Conservation (phyloP, 2,329 filamentous ascomycete genomes). For the Cordyceps pruinosa region DNA sequence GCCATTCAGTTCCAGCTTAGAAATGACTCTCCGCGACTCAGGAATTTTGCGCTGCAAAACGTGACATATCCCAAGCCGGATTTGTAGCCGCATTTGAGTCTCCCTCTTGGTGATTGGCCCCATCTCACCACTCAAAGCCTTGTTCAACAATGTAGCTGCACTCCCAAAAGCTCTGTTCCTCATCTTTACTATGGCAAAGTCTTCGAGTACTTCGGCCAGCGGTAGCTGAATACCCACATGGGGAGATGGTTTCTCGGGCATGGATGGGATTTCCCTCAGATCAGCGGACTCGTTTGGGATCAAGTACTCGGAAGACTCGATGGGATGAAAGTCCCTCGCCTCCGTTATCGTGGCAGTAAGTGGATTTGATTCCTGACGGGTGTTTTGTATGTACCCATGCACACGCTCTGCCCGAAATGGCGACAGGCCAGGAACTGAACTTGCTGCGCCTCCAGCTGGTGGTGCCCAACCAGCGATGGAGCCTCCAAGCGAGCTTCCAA, state of each 20-base stretch:
- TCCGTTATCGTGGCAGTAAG: neutral
- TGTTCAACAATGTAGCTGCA: neutral
- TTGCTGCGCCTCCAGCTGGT: neutral
- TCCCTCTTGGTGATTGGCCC: neutral
- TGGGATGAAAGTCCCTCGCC: neutral
- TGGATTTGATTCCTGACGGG: neutral
- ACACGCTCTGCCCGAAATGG: neutral
- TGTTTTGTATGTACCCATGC: neutral
- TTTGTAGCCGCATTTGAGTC: neutral
- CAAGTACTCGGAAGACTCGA: neutral
- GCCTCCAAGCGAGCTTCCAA: neutral
- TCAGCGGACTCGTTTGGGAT: neutral
- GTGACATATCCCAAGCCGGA: neutral
- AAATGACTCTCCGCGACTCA: neutral
- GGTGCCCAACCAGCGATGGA: neutral
- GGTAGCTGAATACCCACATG: neutral
- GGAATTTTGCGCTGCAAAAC: neutral
- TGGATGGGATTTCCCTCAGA: neutral
- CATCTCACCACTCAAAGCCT: neutral
- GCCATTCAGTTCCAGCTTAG: neutral
- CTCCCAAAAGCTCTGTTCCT: neutral
- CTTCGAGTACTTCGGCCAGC: neutral
- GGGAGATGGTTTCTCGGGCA: neutral
- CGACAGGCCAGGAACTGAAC: neutral
- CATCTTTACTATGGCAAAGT: conserved; percentile 1